Evolutionary conservation across 169 alveolate genomes (phyloP).

Genomic region (Plasmodium vivax): DNA sequence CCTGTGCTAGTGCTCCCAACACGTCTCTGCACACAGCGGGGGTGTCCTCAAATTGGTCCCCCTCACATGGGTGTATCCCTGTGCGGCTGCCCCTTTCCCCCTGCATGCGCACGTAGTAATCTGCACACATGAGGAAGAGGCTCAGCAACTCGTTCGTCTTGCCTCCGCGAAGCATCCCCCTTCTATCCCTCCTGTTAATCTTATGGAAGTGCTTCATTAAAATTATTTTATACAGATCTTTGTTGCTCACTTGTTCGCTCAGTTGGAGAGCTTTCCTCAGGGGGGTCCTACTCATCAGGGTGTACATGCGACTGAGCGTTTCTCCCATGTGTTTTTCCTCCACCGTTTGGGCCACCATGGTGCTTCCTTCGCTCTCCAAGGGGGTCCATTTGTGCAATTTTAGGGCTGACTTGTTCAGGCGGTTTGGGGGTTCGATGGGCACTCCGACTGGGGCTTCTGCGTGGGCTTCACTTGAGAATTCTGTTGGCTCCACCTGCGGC

Average conservation of each 20-base stretch:
- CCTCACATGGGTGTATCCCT: background rate
- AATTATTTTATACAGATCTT: background rate
- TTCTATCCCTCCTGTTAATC: background rate
- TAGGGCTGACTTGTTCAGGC: background rate
- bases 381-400: background rate
- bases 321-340: background rate
- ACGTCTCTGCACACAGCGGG: conserved; percentile 1
- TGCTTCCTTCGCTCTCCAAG: background rate
- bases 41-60: background rate
- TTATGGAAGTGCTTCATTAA: background rate
- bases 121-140: conserved; percentile 2
- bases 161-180: background rate
- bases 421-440: background rate
- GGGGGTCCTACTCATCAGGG: background rate
- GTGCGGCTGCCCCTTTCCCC: background rate
- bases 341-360: background rate
- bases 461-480: background rate
- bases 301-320: background rate
- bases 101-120: background rate
- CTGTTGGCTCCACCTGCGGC: background rate
- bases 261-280: background rate
- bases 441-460: background rate
- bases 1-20: background rate
- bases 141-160: background rate
- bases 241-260: conserved; percentile 7